Evolutionary conservation across 805 yeast species (phyloP).

Genomic region (Kluyveromyces wickerhamii): DNA sequence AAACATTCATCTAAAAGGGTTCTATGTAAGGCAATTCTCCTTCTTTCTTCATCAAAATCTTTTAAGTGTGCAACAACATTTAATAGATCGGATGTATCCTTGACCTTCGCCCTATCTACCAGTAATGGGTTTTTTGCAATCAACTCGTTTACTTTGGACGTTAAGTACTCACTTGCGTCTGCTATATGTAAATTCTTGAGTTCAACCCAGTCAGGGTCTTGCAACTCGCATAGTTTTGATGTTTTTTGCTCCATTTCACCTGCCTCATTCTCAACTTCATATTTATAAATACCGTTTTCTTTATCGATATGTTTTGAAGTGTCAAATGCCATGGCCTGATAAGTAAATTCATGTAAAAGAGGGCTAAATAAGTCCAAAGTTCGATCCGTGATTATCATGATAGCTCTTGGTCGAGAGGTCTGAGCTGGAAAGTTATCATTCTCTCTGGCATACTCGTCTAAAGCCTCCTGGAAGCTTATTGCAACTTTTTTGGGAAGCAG

Average conservation of each 20-base stretch:
- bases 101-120: conserved; percentile 58
- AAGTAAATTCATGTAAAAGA: conserved; percentile 78
- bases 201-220: conserved; percentile 63
- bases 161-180: conserved; percentile 58
- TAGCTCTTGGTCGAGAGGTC: conserved; percentile 56
- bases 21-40: conserved; percentile 51
- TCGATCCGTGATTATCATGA: conserved; percentile 73
- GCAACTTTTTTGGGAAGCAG: conserved; percentile 66
- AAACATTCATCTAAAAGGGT: conserved; percentile 59
- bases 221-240: conserved; percentile 44
- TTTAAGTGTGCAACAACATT: conserved; percentile 65
- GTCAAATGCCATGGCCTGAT: conserved; percentile 90
- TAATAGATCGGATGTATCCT: conserved; percentile 61
- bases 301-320: conserved; percentile 39
- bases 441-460: conserved; percentile 68
- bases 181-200: conserved; percentile 69
- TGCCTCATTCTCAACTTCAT: conserved; percentile 47
- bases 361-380: conserved; percentile 80
- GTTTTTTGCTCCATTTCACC: conserved; percentile 36
- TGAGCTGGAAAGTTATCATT: conserved; percentile 59
- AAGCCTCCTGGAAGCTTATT: conserved; percentile 52
- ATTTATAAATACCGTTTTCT: conserved; percentile 41
- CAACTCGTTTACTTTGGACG: conserved; percentile 53
- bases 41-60: conserved; percentile 61
- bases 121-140: conserved; percentile 66